Percentiles rank a stretch among this genome's conserved stretches.
phyloP scores from a whole-genome alignment of 306 rosid species.

The Pterocarpus santalinus region DNA sequence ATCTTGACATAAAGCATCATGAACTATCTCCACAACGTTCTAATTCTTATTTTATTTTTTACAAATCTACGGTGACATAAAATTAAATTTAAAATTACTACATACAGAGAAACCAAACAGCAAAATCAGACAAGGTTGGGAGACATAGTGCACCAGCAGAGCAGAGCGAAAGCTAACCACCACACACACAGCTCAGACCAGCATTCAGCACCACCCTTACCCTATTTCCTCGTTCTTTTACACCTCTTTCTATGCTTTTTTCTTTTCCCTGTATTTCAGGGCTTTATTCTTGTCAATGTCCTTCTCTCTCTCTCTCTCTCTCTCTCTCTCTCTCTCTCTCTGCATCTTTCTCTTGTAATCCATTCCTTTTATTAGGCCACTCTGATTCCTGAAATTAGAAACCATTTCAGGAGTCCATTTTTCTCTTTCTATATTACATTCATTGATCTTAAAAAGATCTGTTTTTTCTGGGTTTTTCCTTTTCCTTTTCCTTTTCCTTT shows the following conservation, averaged over 20 bases:
- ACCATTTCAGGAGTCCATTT: conserved; percentile 47
- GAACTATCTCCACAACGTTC: conserved; percentile 25
- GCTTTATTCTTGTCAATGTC: conserved; percentile 18
- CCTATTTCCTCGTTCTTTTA: conserved; percentile 52
- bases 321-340: not conserved
- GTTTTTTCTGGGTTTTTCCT: conserved; percentile 37
- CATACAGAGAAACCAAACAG: no score
- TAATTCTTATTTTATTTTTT: not conserved
- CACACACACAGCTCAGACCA: not conserved
- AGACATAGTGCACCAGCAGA: not conserved
- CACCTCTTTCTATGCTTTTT: conserved; percentile 31
- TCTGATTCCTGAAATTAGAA: conserved; percentile 35
- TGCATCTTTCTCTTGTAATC: not conserved
- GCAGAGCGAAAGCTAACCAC: conserved; percentile 21
- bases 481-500: not conserved
- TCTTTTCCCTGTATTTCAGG: conserved; percentile 42
- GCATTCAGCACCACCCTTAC: not conserved
- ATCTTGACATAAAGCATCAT: not conserved
- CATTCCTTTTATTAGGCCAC: conserved; percentile 45
- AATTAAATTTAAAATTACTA: conserved; percentile 5
- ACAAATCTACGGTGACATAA: not conserved
- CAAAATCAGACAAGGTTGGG: no score
- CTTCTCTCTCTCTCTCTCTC: not conserved
- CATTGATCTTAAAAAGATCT: conserved; percentile 44
- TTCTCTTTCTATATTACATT: conserved; percentile 35